A percentile compares a stretch with the other conserved stretches of the same genome.
Conservation (phyloP, 208 protist genomes). For the Blastocrithidia nonstop region DNA sequence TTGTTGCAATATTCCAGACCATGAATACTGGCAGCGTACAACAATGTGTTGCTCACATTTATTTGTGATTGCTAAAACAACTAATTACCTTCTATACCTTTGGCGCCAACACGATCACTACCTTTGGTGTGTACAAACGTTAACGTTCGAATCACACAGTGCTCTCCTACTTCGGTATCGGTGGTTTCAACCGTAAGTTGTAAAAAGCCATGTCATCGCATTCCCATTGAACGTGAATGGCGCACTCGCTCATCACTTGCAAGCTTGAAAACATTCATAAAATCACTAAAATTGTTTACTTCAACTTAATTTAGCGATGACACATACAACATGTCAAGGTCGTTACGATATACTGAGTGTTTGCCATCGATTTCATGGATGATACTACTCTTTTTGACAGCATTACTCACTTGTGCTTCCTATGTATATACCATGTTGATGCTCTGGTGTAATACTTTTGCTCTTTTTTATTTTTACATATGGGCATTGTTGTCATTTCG, state of each 20-base stretch:
- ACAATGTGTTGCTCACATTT: conserved; percentile 74
- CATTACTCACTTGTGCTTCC: no score
- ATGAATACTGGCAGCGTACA: conserved; percentile 71
- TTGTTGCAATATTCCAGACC: conserved; percentile 68
- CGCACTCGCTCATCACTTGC: conserved; percentile 33
- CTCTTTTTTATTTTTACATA: no score
- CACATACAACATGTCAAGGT: conserved; percentile 53
- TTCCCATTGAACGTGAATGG: conserved; percentile 24
- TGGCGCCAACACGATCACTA: conserved; percentile 55
- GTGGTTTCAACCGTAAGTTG: conserved; percentile 63
- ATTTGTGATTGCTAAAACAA: conserved; percentile 44
- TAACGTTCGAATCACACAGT: conserved; percentile 46
- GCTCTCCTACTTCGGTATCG: conserved; percentile 31
- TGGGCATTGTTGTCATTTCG: no score
- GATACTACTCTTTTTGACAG: conserved; percentile 1
- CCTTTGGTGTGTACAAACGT: conserved; percentile 85
- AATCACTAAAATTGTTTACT: conserved; percentile 38
- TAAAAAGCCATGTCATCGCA: conserved; percentile 80
- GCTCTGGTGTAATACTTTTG: no score
- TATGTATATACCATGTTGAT: no score
- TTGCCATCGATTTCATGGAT: neutral
- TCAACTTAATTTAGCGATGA: conserved; percentile 40
- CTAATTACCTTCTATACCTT: conserved; percentile 23
- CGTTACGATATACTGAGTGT: conserved; percentile 47
- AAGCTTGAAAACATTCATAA: conserved; percentile 48